Evolutionary conservation across 768 basidiomycete genomes (phyloP), one percentile per base, ranked within the genome.

Genomic region (Lentinula sp.): DNA sequence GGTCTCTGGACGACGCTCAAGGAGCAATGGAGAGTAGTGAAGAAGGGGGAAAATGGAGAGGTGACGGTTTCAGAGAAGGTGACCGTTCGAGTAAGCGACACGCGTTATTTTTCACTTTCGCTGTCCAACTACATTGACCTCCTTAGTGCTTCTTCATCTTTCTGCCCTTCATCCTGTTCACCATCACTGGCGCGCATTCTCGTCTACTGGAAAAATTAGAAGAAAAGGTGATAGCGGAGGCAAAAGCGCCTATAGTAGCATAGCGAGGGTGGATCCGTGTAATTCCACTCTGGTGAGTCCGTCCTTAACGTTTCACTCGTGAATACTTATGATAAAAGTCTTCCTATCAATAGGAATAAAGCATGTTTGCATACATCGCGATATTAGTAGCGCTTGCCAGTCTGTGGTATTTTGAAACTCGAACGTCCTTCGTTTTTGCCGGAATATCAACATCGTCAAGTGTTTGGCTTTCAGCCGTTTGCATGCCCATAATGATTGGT

Each of bases 141-240:
- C 8, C 50, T 32, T 23, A 77, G 77, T 69, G 65, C 6, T 61
- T 75, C 37, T 74, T 69, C 62, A 61, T 77, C 49, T 61, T 77
- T 23, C 65, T 75, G 56, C 76, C 76, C 1, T 77, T 69, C 56
- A 72, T 78, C 51, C 50, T 68, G 2, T 61, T 65, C 37, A 72
- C 72, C 8, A 67, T 76, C 63, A 65, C 59, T 48, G 66, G 64
- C 12, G 66, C 72, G n/a, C 76, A 76, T 61, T 33, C 56, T 7
- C 60, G 61, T 10, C 50, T 70, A 8, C 64, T 77, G 10, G 69
- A 74, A 15, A 64, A 61, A 35, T 60, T 77, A 28, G 69, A 61
- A 6, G 64, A 55, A 4, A 68, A 63, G 60, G 57, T 70, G 57
- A 32, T 33, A 51, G 50, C 28, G 6, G n/a, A 51, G 72, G 71